Base-by-base conservation (phyloP, 192 early-diverging fungal genomes). In the Entomortierella parvispora region DNA sequence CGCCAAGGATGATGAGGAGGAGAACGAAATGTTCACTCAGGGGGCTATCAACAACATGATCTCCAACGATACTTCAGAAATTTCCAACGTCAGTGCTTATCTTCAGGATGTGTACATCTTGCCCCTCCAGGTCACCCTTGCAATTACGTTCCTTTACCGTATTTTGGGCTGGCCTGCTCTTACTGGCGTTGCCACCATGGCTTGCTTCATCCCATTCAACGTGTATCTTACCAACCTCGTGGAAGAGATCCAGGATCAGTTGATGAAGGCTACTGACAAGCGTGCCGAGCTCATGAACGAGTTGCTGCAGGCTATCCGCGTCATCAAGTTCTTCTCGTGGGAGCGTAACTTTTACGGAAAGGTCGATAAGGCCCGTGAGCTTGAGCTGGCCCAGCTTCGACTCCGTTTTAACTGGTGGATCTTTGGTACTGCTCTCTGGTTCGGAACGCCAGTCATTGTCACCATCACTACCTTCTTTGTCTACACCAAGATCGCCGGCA, bases 81-180 rank as follows among this genome's bases (percentile, higher is more conserved):
- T 82, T 33, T 69, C 80, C 1, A 77, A 71, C 6, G 81, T 69
- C 46, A 86, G 76, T 62, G 79, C 79, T 10, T 79, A 74, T 34
- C 55, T 86, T 49, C 56, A 86, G 49, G 84, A 74, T 22, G 46
- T 92, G 18, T 90, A 91, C 63, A 82, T 80, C 23, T 79, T 84
- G 31, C 93, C 93, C 25, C 72, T 93, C 34, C 85, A 88, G 51
- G 83, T 93, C 47, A 34, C 85, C 15, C 75, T 95, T 11, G 91
- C 89, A n/a, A 78, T 94, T 5, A 72, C 76, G 75, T 87, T 86
- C 58, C 78, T 99, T 49, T 90, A 94, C 62, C 74, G 71, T 26
- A 82, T 99, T 37, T 77, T 99, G 43, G 97, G 97, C 11, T 80
- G 84, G 33, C 86, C 94, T 18, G 94, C 94, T 28, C 58, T 97